phyloP scores from a whole-genome alignment of 2,329 filamentous ascomycete genomes.

The Fusarium heterosporum region DNA sequence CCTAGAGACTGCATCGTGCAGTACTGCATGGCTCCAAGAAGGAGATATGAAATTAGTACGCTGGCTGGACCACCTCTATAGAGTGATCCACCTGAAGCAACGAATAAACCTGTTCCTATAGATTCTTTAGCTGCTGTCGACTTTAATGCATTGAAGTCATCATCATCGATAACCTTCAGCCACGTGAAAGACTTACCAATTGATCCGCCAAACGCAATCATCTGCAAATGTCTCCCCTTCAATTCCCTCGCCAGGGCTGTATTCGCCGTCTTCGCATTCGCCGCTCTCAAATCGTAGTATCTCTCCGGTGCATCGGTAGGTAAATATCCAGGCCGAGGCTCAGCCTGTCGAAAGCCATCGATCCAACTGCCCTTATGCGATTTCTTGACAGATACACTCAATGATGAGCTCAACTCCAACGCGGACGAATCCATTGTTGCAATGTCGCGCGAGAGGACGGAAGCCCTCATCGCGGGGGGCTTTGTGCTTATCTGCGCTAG shows the following conservation, averaged over 20 bases:
- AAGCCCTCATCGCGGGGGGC: slow-evolving; percentile 30
- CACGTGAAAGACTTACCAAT: slow-evolving; percentile 68
- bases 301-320: slow-evolving; percentile 49
- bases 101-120: slow-evolving; percentile 83
- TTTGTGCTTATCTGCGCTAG: not conserved
- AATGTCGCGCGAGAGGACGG: slow-evolving; percentile 28
- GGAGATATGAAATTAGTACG: slow-evolving; percentile 77
- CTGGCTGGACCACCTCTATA: slow-evolving; percentile 82
- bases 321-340: slow-evolving; percentile 34
- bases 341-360: slow-evolving; percentile 41
- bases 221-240: slow-evolving; percentile 89
- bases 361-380: slow-evolving; percentile 6
- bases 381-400: slow-evolving; percentile 22
- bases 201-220: slow-evolving; percentile 96
- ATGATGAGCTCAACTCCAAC: slow-evolving; percentile 21
- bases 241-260: slow-evolving; percentile 80
- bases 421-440: slow-evolving; percentile 31
- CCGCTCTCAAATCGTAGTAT: slow-evolving; percentile 66
- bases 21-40: slow-evolving; percentile 89
- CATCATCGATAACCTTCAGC: not conserved
- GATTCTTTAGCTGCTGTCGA: not conserved
- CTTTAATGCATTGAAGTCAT: not conserved
- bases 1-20: slow-evolving; percentile 92
- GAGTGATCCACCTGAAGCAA: slow-evolving; percentile 80
- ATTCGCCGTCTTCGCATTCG: slow-evolving; percentile 79